A percentile compares a stretch with the other conserved stretches of the same genome.
phyloP scores from a whole-genome alignment of 257 asterid species.

The Solanum corneliomulleri region DNA sequence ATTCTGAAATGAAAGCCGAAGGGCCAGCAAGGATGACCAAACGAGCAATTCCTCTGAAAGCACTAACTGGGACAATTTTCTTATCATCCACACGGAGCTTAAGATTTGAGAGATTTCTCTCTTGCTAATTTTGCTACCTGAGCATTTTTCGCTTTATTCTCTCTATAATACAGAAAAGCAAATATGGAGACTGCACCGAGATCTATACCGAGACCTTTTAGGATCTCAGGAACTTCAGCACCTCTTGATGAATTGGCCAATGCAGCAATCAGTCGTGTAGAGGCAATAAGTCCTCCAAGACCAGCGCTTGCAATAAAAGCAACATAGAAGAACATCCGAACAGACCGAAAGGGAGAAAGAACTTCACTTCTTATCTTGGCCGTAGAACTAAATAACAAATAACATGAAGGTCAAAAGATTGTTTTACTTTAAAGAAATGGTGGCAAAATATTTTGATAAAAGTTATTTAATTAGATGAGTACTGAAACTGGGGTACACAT shows the following conservation, averaged over 20 bases:
- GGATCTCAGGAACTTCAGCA: constrained; percentile 47
- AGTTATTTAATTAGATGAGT: background rate
- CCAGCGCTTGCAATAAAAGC: constrained; percentile 80
- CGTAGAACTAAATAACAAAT: constrained; percentile 54
- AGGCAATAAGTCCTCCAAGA: constrained; percentile 76
- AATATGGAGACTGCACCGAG: constrained; percentile 60
- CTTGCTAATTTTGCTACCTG: constrained; percentile 73
- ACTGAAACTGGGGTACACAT: background rate
- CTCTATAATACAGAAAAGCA: constrained; percentile 75
- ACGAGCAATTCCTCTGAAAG: constrained; percentile 88
- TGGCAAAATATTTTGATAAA: background rate
- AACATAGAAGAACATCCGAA: constrained; percentile 85
- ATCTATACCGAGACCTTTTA: constrained; percentile 69
- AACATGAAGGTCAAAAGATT: constrained; percentile 12
- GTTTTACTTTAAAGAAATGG: constrained; percentile 10
- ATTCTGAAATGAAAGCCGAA: constrained; percentile 54
- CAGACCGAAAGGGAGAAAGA: constrained; percentile 81
- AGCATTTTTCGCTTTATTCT: constrained; percentile 65
- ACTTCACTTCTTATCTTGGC: constrained; percentile 89
- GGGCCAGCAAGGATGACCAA: constrained; percentile 85
- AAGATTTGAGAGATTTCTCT: constrained; percentile 66
- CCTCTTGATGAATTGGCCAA: constrained; percentile 64
- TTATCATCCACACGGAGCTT: constrained; percentile 75
- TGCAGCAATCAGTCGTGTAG: constrained; percentile 54
- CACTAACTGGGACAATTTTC: constrained; percentile 48